A percentile compares a stretch with the other conserved stretches of the same genome.
phyloP scores from a whole-genome alignment of 2,329 filamentous ascomycete species.

The Colletotrichum sp. region DNA sequence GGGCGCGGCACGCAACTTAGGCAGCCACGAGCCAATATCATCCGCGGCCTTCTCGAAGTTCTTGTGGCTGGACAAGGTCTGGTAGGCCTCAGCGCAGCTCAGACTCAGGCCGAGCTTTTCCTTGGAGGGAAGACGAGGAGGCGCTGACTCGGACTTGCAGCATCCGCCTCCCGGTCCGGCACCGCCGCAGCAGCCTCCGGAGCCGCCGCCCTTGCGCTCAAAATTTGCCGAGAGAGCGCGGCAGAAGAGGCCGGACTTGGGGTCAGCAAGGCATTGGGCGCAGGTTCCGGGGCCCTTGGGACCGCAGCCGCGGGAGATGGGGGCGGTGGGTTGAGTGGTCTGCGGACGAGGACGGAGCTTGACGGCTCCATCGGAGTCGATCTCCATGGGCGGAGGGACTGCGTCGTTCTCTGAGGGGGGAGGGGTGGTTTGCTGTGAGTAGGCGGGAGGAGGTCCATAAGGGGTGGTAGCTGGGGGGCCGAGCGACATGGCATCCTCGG shows the following conservation, averaged over 20 bases:
- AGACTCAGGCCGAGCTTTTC: slow-evolving; percentile 59
- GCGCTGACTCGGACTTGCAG: slow-evolving; percentile 58
- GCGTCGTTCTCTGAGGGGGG: slow-evolving; percentile 67
- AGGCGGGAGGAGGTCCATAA: slow-evolving; percentile 27
- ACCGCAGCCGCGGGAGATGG: slow-evolving; percentile 52
- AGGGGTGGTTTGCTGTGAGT: slow-evolving; percentile 51
- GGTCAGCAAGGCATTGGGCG: slow-evolving; percentile 77
- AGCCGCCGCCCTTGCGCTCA: slow-evolving; percentile 43
- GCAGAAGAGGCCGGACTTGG: slow-evolving; percentile 83
- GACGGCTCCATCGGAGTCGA: slow-evolving; percentile 64
- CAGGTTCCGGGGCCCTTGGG: slow-evolving; percentile 79
- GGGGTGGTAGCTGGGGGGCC: slow-evolving; percentile 4
- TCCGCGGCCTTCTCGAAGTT: slow-evolving; percentile 77
- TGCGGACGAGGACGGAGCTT: slow-evolving; percentile 55
- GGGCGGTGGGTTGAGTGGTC: slow-evolving; percentile 33
- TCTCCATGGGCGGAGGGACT: slow-evolving; percentile 57
- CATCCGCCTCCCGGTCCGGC: slow-evolving; percentile 65
- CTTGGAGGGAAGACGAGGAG: slow-evolving; percentile 30
- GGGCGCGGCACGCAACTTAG: slow-evolving; percentile 69
- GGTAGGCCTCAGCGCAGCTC: slow-evolving; percentile 79
- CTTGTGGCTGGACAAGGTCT: slow-evolving; percentile 77
- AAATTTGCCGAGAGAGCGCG: slow-evolving; percentile 76
- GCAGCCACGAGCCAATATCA: slow-evolving; percentile 78
- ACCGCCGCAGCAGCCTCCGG: slow-evolving; percentile 63
- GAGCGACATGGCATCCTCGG: slow-evolving; percentile 56